These are phyloP conservation scores for Diaporthe longicolla DNA, from an alignment of 2,329 filamentous ascomycete species.

Conservation along the genomic window DNA sequence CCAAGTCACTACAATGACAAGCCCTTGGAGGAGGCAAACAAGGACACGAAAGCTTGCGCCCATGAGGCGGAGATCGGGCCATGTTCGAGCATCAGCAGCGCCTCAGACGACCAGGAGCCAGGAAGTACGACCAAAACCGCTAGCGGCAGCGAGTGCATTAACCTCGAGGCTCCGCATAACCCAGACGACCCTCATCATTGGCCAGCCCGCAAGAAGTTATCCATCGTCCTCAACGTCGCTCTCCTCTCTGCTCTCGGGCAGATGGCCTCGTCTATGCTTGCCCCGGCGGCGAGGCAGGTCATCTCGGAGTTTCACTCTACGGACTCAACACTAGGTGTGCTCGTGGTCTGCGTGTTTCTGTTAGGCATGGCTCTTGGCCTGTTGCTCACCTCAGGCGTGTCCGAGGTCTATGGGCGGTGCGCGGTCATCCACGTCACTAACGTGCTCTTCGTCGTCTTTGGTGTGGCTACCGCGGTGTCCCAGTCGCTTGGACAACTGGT, in stretches of 20 bases:
- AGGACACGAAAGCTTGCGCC: too few relatives aligned
- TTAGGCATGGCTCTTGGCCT: not conserved
- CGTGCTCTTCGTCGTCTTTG: not conserved
- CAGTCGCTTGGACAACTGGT: not conserved
- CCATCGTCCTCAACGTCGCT: conserved; percentile 8
- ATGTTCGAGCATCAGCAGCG: not conserved
- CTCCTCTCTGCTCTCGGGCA: not conserved
- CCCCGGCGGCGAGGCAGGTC: not conserved
- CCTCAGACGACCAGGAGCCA: not conserved
- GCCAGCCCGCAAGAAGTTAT: not conserved
- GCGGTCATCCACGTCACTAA: not conserved
- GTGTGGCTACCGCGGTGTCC: not conserved
- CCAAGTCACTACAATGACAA: too few relatives aligned
- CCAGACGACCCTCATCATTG: not conserved
- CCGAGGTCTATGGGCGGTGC: not conserved
- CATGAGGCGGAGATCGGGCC: not conserved
- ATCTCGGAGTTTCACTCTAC: not conserved
- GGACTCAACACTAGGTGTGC: not conserved
- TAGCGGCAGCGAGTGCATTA: not conserved
- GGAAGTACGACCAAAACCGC: not conserved
- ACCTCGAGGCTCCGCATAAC: not conserved
- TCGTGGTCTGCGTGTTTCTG: not conserved
- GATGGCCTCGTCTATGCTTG: conserved; percentile 4
- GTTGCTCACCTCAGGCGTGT: not conserved
- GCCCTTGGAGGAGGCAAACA: too few relatives aligned